A percentile compares a stretch with the other conserved stretches of the same genome.
Conservation (phyloP, 495 filamentous ascomycete species). For the Penicillium egyptiacum region DNA sequence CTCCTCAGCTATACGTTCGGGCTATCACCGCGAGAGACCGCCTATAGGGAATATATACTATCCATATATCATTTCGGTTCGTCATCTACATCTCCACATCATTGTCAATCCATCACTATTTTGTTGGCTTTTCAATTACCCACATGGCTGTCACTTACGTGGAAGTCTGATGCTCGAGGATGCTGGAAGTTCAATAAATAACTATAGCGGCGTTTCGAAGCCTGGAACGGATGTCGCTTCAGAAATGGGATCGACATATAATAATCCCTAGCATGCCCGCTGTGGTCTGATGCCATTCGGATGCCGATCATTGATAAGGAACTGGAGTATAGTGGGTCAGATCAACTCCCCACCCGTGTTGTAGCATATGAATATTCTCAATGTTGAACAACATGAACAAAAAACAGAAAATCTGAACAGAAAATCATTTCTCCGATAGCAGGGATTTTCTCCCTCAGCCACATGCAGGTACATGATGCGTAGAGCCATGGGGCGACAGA, state of each 20-base stretch:
- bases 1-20: not conserved
- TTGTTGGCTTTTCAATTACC: conserved; percentile 1
- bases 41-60: not conserved
- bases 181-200: not conserved
- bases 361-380: not conserved
- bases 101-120: not conserved
- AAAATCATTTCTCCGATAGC: not conserved
- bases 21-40: not conserved
- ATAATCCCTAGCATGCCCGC: too few species aligned
- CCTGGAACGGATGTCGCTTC: not conserved
- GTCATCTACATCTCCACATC: conserved; percentile 8
- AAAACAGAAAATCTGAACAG: not conserved
- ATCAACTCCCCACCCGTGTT: not conserved
- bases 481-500: conserved; percentile 4
- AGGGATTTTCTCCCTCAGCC: not conserved
- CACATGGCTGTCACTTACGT: conserved; percentile 6
- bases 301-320: conserved; percentile 16
- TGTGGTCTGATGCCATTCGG: too few species aligned
- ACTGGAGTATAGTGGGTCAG: conserved; percentile 16
- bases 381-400: not conserved
- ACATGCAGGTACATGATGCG: conserved; percentile 9
- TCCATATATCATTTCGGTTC: not conserved
- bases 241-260: not conserved
- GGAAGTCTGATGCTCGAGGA: conserved; percentile 1
- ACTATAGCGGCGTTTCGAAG: not conserved